Base-by-base conservation (phyloP, 257 asterid species). In the Echites panduratus region DNA sequence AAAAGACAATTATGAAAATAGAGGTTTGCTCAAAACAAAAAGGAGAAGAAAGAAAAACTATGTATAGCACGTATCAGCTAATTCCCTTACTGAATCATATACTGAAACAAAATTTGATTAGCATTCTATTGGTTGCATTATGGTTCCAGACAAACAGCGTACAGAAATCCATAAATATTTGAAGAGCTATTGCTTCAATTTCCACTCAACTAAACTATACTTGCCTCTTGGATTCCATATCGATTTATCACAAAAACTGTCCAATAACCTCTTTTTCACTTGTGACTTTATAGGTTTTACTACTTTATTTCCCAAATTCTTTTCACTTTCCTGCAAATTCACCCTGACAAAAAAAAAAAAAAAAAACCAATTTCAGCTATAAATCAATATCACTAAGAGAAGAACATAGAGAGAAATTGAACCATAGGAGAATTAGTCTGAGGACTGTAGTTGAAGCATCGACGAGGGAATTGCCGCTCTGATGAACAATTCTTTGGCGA, bases 181-280 rank as follows among this genome's bases (percentile, higher is more conserved):
- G 16, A 9, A 54, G 61, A 20, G 8, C 2, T 20, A 22, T 22
- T 7, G 29, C 24, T 50, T 50, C 38, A 65, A 16, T 24, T 11
- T 45, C 43, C 16, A 5, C 14, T 50, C 9, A 9, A 0, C 2
- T 9, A 26, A 13, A 49, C 0, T 52, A 49, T 63, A 75, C 89
- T 83, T 73, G 72, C 98, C 96, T 82, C 83, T 85, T 4, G 97
- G 95, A 63, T 91, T 84, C 99, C 93, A 88, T 27, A 48, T 71
- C 45, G 89, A 86, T 74, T 80, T 91, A 27, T 87, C 87, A 48
- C 56, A 0, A 74, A 71, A 75, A 77, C 74, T 45, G 68, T 84
- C 93, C 4, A 80, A 66, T 58, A 83, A 72, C 70, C 68, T 81
- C 86, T 82, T 84, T 70, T 85, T 79, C 57, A 70, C 82, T 0